Evolutionary conservation across 2,329 filamentous ascomycete species (phyloP).

Genomic region (Cordyceps cateniannulata): DNA sequence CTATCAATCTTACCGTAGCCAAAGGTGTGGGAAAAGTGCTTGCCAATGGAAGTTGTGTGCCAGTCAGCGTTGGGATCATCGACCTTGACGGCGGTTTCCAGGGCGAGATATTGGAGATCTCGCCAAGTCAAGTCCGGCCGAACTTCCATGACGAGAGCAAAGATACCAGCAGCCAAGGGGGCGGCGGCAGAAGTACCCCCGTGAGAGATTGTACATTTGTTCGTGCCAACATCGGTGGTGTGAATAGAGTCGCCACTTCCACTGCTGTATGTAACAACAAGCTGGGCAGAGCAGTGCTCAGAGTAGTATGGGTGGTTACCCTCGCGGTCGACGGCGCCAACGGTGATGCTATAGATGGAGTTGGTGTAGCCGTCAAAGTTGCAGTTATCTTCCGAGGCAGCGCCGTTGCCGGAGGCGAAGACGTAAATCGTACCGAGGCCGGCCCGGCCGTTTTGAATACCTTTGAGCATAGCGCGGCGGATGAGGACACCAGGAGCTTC

Average conservation of each 20-base stretch:
- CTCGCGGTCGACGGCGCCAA: constrained; percentile 83
- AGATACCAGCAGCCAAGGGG: constrained; percentile 85
- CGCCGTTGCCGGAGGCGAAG: constrained; percentile 91
- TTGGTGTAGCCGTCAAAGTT: constrained; percentile 99
- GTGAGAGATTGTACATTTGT: constrained; percentile 73
- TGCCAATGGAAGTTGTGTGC: constrained; percentile 74
- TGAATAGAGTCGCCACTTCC: constrained; percentile 85
- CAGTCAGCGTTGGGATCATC: constrained; percentile 66
- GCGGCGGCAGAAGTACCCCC: constrained; percentile 95
- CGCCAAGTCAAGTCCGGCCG: constrained; percentile 88
- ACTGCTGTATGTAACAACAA: constrained; percentile 95
- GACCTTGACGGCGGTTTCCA: constrained; percentile 77
- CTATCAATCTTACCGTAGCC: constrained; percentile 95
- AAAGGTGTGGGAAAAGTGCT: constrained; percentile 87
- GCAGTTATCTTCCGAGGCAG: constrained; percentile 83
- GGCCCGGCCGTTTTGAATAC: constrained; percentile 76
- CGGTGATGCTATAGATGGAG: constrained; percentile 97
- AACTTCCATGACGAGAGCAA: constrained; percentile 77
- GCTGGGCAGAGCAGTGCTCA: constrained; percentile 88
- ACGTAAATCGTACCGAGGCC: constrained; percentile 90
- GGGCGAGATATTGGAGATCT: constrained; percentile 85
- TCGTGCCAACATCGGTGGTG: constrained; percentile 86
- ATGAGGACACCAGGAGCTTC: constrained; percentile 88
- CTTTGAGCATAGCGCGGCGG: constrained; percentile 82
- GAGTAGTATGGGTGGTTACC: constrained; percentile 94